These are phyloP conservation scores for Jasminum sambac DNA, from an alignment of 257 asterid genomes.

Conservation along the genomic window DNA sequence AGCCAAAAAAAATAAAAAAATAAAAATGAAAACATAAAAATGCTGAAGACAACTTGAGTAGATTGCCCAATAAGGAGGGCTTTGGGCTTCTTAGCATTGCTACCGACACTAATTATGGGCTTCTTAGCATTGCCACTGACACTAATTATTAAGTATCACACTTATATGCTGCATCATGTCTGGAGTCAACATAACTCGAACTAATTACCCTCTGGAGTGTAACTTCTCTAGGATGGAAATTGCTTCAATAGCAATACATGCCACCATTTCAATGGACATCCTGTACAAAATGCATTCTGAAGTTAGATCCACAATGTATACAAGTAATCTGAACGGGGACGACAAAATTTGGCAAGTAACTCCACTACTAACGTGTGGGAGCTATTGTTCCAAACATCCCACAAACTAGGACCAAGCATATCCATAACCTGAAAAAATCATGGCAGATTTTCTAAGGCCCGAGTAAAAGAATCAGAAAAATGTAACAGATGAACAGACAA, in stretches of 20 bases:
- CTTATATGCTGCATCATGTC: slow-evolving; percentile 2
- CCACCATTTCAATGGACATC: slow-evolving; percentile 33
- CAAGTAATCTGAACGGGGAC: not conserved
- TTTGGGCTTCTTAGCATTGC: not conserved
- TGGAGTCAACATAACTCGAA: slow-evolving; percentile 8
- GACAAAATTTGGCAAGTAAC: not conserved
- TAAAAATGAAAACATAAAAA: too few species aligned
- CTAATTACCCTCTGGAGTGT: slow-evolving; percentile 28
- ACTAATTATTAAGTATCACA: too few species aligned
- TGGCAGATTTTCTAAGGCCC: not conserved
- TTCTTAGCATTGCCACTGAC: too few species aligned
- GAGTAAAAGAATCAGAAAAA: not conserved
- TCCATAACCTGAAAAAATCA: slow-evolving; percentile 11
- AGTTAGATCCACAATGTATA: slow-evolving; percentile 7
- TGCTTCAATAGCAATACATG: slow-evolving; percentile 36
- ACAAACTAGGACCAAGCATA: slow-evolving; percentile 34
- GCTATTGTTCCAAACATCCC: slow-evolving; percentile 36
- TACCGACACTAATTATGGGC: too few species aligned
- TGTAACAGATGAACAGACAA: not conserved
- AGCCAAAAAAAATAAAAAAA: not conserved
- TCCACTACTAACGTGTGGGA: slow-evolving; percentile 18
- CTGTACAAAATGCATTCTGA: slow-evolving; percentile 5
- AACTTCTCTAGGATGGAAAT: slow-evolving; percentile 32
- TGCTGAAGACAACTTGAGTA: not conserved
- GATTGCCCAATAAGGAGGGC: not conserved